Base-by-base conservation (phyloP, 108 stramenopile genomes). In the Fragilariopsis cylindrus region DNA sequence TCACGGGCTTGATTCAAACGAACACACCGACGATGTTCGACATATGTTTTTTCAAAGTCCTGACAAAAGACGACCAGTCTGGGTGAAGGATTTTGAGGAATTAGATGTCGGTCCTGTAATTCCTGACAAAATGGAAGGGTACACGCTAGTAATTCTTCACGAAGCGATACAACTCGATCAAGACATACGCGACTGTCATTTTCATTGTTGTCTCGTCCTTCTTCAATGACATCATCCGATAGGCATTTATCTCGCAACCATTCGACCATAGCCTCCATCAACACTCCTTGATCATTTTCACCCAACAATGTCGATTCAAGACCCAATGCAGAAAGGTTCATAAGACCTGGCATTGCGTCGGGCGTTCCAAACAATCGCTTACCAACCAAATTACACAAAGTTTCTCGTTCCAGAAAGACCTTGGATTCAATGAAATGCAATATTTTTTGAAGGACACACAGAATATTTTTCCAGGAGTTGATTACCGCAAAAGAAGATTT, bases 1-100 rank as follows among this genome's bases (percentile, higher is more conserved):
- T 83, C 65, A 63, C 91, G 71, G 18, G 90, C 94, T 21, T 77
- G 57, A 54, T 81, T 78, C 55, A 95, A 81, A 16, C 90, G 72
- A 30, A 79, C 65, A 9, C 81, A 80, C 18, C 90, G 81, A 48
- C 89, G 85, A 55, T 81, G 81, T 49, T 95, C 90, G 40, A 84
- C 73, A 74, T 89, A 92, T 40, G 82, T 70, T 70, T 76, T 82
- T 55, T 81, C 64, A 47, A 90, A 81, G 42, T 71, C 71, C 39
- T 82, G 60, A 63, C 48, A 79, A 60, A 73, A 85, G 56, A 55
- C 69, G 44, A 54, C 62, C 39, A 75, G 46, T 53, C 73, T 68
- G 2, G 66, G 57, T 49, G 70, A 8, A 18, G 73, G 12, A 15
- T 78, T 52, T n/a, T 58, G 18, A 45, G 60, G 47, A 55, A 76